phyloP scores from a whole-genome alignment of 2,329 filamentous ascomycete species.

The Scedosporium aurantiacum region DNA sequence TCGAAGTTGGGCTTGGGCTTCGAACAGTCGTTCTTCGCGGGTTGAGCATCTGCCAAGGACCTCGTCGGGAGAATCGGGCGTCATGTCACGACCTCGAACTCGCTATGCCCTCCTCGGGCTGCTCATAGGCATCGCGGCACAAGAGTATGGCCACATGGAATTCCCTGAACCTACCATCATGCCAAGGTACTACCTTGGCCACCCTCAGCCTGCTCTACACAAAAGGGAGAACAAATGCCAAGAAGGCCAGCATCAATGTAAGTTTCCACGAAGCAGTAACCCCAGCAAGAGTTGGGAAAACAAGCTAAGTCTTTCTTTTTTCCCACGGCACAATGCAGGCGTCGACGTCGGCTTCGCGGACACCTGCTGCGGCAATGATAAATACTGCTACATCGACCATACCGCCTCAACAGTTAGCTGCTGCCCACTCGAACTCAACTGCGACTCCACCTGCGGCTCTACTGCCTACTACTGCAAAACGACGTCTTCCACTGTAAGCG shows the following conservation, averaged over 20 bases:
- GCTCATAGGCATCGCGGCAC: neutral
- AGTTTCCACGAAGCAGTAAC: constrained; percentile 6
- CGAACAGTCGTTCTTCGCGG: neutral
- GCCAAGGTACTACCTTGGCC: constrained; percentile 18
- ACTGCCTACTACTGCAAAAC: constrained; percentile 16
- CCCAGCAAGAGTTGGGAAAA: too few relatives aligned
- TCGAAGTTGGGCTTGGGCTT: neutral
- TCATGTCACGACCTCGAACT: neutral
- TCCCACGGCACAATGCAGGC: constrained; percentile 20
- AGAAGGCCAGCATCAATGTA: constrained; percentile 20
- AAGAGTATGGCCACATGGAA: constrained; percentile 1
- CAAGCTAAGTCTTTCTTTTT: neutral
- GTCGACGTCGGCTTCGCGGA: constrained; percentile 27
- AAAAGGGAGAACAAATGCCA: constrained; percentile 19
- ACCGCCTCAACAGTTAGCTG: constrained; percentile 22
- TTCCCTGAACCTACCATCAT: constrained; percentile 12
- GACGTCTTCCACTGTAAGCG: constrained; percentile 13
- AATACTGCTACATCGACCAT: constrained; percentile 33
- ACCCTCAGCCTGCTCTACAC: constrained; percentile 16
- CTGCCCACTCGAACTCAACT: constrained; percentile 31
- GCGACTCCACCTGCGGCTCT: constrained; percentile 26
- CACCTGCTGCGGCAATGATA: constrained; percentile 30
- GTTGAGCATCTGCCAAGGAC: too few relatives aligned
- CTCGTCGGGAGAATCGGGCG: too few relatives aligned
- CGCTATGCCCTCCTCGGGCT: neutral